phyloP scores from a whole-genome alignment of 225 moss, liverwort and hornwort species.

The Thuidium tamariscinum region DNA sequence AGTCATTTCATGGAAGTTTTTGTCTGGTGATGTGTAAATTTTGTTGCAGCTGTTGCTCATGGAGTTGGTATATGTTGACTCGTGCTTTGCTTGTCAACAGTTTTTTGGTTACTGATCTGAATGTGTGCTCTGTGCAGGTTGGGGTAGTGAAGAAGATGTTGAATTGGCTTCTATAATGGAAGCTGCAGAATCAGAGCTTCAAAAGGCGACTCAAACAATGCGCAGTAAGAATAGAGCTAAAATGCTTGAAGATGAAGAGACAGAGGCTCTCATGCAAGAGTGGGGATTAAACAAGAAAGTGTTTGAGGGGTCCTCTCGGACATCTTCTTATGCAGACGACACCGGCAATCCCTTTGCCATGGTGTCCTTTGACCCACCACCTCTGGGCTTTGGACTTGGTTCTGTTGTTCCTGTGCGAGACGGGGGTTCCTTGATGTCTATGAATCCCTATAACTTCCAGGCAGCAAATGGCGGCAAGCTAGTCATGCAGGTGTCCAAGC shows the following conservation, averaged over 20 bases:
- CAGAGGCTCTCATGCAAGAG: constrained; percentile 96
- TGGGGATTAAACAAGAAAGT: constrained; percentile 95
- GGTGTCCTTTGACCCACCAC: constrained; percentile 47
- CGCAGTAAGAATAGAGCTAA: constrained; percentile 92
- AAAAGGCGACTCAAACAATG: constrained; percentile 98
- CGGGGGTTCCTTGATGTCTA: constrained; percentile 84
- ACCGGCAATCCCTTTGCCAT: constrained; percentile 37
- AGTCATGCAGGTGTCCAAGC: constrained; percentile 98
- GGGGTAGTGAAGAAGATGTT: constrained; percentile 73
- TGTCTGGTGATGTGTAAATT: background rate
- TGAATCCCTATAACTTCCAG: constrained; percentile 65
- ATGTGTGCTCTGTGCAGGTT: constrained; percentile 14
- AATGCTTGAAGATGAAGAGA: constrained; percentile 94
- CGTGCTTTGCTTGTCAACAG: background rate
- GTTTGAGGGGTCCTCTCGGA: constrained; percentile 73
- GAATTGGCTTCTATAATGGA: constrained; percentile 95
- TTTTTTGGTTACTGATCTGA: background rate
- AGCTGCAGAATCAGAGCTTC: constrained; percentile 93
- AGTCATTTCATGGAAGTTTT: background rate
- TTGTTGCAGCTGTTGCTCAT: background rate
- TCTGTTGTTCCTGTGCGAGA: constrained; percentile 70
- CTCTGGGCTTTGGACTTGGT: constrained; percentile 70
- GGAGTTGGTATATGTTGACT: background rate
- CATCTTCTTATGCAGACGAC: constrained; percentile 34
- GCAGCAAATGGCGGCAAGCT: constrained; percentile 45